Conservation (phyloP, 2,329 filamentous ascomycete genomes). For the Neonectria sp. region DNA sequence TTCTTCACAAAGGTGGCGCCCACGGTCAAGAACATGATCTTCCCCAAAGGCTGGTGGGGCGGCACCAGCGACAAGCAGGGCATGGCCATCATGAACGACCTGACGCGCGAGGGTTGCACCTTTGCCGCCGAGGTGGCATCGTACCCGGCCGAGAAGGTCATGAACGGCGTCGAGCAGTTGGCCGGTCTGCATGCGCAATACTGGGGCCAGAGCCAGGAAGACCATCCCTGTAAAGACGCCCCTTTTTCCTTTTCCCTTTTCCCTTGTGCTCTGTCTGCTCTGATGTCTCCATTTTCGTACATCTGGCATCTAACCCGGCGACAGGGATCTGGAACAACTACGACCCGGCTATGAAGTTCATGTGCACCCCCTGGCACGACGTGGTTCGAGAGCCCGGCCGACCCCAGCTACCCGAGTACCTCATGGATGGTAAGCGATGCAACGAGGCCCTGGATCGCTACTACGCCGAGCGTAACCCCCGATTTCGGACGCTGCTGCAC, state of each 20-base stretch:
- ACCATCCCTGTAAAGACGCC: slow-evolving; percentile 44
- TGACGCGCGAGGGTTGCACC: slow-evolving; percentile 49
- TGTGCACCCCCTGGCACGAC: slow-evolving; percentile 48
- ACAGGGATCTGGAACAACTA: slow-evolving; percentile 54
- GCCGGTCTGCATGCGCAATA: slow-evolving; percentile 58
- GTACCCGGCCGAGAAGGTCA: slow-evolving; percentile 51
- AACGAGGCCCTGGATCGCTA: slow-evolving; percentile 55
- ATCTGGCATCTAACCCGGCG: background rate
- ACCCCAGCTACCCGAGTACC: slow-evolving; percentile 53
- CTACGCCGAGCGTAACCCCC: slow-evolving; percentile 54
- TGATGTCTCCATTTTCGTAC: background rate
- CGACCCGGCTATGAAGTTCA: slow-evolving; percentile 54
- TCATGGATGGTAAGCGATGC: slow-evolving; percentile 54
- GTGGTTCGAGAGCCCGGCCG: slow-evolving; percentile 50
- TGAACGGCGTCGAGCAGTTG: slow-evolving; percentile 56
- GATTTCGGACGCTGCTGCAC: slow-evolving; percentile 58
- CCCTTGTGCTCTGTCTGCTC: too few species aligned
- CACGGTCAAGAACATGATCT: slow-evolving; percentile 48
- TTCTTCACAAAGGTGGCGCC: slow-evolving; percentile 56
- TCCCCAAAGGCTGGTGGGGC: slow-evolving; percentile 55
- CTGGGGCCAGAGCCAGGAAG: slow-evolving; percentile 49
- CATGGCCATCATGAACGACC: slow-evolving; percentile 57
- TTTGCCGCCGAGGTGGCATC: slow-evolving; percentile 52
- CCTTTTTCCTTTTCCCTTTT: background rate
- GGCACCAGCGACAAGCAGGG: slow-evolving; percentile 54